Base-by-base conservation (phyloP, 495 filamentous ascomycete species). In the Lophiotrema nucula region DNA sequence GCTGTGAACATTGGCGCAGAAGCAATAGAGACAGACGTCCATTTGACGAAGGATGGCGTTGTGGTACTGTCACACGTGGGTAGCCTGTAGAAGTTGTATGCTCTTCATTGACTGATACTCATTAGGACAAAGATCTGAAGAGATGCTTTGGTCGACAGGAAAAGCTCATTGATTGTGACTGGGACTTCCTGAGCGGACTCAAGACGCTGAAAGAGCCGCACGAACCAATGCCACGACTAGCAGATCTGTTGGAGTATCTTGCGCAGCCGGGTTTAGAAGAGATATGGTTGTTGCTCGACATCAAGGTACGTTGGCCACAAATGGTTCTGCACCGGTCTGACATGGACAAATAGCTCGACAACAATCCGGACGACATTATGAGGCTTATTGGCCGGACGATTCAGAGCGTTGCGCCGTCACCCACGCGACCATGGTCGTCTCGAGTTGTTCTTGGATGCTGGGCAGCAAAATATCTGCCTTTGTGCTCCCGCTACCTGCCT, bases 21-120 rank as follows among this genome's bases (percentile, higher is more conserved):
- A 67, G 92, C 88, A 0, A 74, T 97, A 16, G 92, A 97, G 72
- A 90, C 89, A 8, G 92, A 97, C 69, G 67, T 97, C 16, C 92
- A 95, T 63, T 67, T 95, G 21, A 84, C 88, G 1, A 83, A 80
- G 51, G 92, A 97, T 69, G 83, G 85, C 10, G 84, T 95, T 0
- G 87, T 97, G 0, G 88, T 97, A 15, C 71, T 96, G 3, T 88
- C 87, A 26, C 89, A 93, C 74, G 88, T 92, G 74, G 67, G 82
- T 64, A n/a, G 35, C 21, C 21, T 21, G 10, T 48, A 24, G 15
- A 18, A 38, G 22, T 12, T 19, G 13, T 26, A 12, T 22, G 23
- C 22, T 12, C 19, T 66, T 48, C 16, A 15, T 39, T 24, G 42
- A 38, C 53, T 53, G 49, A 64, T 33, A 25, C 42, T 16, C 24